These are phyloP conservation scores for Bocquillonia castaneifolia DNA, from an alignment of 441 rosid genomes.

Conservation along the genomic window DNA sequence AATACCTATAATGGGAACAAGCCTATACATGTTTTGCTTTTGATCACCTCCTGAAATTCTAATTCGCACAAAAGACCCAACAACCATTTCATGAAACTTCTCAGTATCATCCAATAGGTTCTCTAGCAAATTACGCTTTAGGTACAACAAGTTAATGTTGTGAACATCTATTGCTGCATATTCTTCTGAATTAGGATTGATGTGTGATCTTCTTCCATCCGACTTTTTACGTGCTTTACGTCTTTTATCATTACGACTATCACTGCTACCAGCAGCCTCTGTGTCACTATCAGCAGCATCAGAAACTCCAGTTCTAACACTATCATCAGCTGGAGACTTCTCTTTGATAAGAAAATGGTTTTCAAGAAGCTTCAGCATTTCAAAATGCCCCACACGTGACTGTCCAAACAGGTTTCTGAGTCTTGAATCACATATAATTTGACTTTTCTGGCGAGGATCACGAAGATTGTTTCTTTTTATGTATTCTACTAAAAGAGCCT, in stretches of 20 bases:
- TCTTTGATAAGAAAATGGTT: slow-evolving; percentile 75
- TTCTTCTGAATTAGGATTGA: slow-evolving; percentile 72
- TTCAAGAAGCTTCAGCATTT: slow-evolving; percentile 92
- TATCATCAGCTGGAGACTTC: slow-evolving; percentile 58
- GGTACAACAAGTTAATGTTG: slow-evolving; percentile 74
- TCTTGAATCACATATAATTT: slow-evolving; percentile 81
- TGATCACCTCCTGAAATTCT: slow-evolving; percentile 59
- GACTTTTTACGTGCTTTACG: slow-evolving; percentile 72
- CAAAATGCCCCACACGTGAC: slow-evolving; percentile 91
- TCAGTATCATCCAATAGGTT: slow-evolving; percentile 63
- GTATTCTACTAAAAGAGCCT: slow-evolving; percentile 72
- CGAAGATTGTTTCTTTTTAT: slow-evolving; percentile 83
- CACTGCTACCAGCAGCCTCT: slow-evolving; percentile 67
- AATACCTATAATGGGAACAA: slow-evolving; percentile 89
- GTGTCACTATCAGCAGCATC: slow-evolving; percentile 62
- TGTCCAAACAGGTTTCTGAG: slow-evolving; percentile 80
- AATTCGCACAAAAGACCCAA: slow-evolving; percentile 86
- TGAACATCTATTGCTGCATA: slow-evolving; percentile 83
- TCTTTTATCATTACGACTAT: slow-evolving; percentile 62
- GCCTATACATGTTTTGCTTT: slow-evolving; percentile 75
- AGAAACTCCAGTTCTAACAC: slow-evolving; percentile 44
- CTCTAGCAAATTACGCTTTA: slow-evolving; percentile 79
- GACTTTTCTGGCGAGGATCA: slow-evolving; percentile 87
- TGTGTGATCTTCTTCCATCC: slow-evolving; percentile 61
- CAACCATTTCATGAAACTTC: slow-evolving; percentile 69